Base-by-base conservation (phyloP, 208 protist species). In the Leishmania tropica region DNA sequence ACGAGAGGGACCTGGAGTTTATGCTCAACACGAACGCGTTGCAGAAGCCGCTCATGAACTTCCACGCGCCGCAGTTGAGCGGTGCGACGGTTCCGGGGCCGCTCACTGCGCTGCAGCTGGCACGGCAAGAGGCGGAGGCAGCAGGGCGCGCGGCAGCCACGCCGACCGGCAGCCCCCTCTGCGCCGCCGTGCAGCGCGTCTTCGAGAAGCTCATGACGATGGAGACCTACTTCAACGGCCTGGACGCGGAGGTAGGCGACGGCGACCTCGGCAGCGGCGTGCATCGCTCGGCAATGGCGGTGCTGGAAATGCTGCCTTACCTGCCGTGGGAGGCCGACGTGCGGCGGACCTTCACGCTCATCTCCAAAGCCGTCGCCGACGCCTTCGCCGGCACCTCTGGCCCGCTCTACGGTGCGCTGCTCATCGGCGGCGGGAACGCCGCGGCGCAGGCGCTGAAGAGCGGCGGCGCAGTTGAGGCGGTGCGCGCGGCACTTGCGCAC, bases 181-280 rank as follows among this genome's bases (percentile, higher is more conserved):
- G 53, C 58, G 71, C 56, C 56, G 83, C 83, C 0, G 45, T 80
- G 37, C 81, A 82, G 58, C 64, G 54, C 8, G 70, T 93, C 54
- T 93, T 93, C 40, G 51, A 81, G n/a, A 78, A 76, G 21, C 71
- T 94, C 24, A 53, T 76, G 37, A 78, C 42, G 6, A 82, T 58
- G 40, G 86, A 92, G 72, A 83, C 86, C 5, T 74, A 84, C 42
- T 86, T 93, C 72, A 95, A 95, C 83, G 71, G 42, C 5, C 83
- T 95, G 54, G 91, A 95, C 76, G 91, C 89, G 19, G 87, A 81
- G 21, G 91, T 95, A 0, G 91, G 89, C 15, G 91, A 95, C 72
- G 91, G 91, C 8, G 91, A 95, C 79, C 79, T 92, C 56, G 91
- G 91, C 79, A 93, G 86, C 78, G 89, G 91, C 48, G 88, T 92